Evolutionary conservation across 352 stramenopile genomes (phyloP).

Genomic region (Pythium brachiatum): DNA sequence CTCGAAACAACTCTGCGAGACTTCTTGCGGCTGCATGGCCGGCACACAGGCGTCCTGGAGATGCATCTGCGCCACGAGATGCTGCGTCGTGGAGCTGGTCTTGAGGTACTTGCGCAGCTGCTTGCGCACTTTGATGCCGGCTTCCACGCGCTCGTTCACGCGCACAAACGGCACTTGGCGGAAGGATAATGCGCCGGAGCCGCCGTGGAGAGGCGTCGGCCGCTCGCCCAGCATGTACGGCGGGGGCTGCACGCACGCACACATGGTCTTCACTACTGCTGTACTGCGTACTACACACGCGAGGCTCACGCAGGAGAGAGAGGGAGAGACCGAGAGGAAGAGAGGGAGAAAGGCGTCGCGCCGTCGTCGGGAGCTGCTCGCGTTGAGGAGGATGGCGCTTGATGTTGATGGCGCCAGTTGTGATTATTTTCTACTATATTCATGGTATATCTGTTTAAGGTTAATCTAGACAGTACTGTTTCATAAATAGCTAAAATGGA

Average conservation of each 20-base stretch:
- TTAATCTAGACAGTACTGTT: background rate
- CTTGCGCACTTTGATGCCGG: constrained; percentile 77
- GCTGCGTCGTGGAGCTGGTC: constrained; percentile 67
- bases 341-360: background rate
- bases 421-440: constrained; percentile 1
- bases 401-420: constrained; percentile 8
- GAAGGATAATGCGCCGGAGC: constrained; percentile 55
- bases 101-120: constrained; percentile 85
- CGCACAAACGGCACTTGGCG: constrained; percentile 82
- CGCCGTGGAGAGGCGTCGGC: constrained; percentile 50
- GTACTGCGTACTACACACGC: constrained; percentile 13
- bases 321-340: constrained; percentile 5
- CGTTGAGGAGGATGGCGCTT: constrained; percentile 4
- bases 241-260: constrained; percentile 41
- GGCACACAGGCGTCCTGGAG: constrained; percentile 74
- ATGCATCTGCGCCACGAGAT: constrained; percentile 78
- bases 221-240: constrained; percentile 83
- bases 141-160: constrained; percentile 75
- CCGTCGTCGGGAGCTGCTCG: background rate
- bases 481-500: background rate
- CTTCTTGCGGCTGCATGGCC: constrained; percentile 76
- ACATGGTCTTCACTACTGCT: constrained; percentile 31
- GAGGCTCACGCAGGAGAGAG: background rate
- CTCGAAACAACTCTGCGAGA: constrained; percentile 77
- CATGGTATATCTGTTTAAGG: background rate